Percentiles rank a stretch among this genome's conserved stretches.
Evolutionary conservation across 2,329 filamentous ascomycete species (phyloP).

Genomic region (Ophiostoma triangulosporum): DNA sequence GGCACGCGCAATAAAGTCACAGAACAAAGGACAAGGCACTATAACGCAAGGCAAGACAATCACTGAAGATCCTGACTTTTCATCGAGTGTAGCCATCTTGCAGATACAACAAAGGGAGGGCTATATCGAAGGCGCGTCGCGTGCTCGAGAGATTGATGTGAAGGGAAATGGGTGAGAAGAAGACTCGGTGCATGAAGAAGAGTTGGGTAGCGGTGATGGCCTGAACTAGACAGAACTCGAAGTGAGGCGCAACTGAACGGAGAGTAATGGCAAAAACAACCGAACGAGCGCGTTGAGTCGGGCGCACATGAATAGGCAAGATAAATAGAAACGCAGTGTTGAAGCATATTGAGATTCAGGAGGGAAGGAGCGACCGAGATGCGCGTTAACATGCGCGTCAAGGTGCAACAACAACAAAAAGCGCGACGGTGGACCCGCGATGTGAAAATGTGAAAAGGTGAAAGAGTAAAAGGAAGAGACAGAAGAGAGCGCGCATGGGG

Average conservation of each 20-base stretch:
- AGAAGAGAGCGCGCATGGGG: too few species aligned
- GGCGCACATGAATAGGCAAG: too few species aligned
- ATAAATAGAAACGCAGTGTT: too few species aligned
- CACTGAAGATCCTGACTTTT: background rate
- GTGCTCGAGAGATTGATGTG: background rate
- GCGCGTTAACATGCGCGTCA: background rate
- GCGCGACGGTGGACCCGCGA: background rate
- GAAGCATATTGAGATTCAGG: background rate
- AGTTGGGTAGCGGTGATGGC: too few species aligned
- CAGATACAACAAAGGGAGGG: background rate
- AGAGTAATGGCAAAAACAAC: too few species aligned
- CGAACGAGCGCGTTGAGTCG: too few species aligned
- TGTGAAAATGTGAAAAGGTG: background rate
- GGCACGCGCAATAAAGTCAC: background rate
- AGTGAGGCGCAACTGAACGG: too few species aligned
- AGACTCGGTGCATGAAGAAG: too few species aligned
- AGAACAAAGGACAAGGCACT: background rate
- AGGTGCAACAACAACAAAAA: conserved; percentile 1
- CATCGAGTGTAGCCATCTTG: background rate
- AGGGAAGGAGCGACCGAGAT: background rate
- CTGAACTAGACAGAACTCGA: too few species aligned
- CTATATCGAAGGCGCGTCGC: background rate
- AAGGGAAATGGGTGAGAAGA: too few species aligned
- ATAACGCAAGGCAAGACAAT: background rate
- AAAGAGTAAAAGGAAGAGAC: background rate